Conservation (phyloP, 2,329 filamentous ascomycete genomes). For the Arthrobotrys iridis region DNA sequence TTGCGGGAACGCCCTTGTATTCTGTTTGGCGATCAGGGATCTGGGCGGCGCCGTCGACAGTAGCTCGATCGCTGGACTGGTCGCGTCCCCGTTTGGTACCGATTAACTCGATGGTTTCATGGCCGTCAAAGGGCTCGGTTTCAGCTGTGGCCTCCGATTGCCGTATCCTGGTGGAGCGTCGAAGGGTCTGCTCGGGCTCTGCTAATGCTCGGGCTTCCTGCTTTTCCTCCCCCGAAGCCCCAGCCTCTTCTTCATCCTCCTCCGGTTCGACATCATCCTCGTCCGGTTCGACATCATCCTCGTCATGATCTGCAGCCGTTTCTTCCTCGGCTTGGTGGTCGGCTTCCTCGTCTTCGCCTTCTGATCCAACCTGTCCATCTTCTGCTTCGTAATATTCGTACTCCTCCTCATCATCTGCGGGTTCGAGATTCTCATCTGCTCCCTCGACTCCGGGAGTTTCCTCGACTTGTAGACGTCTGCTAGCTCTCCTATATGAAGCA, state of each 20-base stretch:
- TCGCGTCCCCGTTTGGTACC: slow-evolving; percentile 42
- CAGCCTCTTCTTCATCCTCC: not conserved
- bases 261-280: not conserved
- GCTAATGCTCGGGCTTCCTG: not conserved
- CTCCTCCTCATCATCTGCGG: slow-evolving; percentile 22
- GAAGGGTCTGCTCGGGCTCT: slow-evolving; percentile 24
- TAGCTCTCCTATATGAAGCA: slow-evolving; percentile 37
- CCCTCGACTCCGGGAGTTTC: slow-evolving; percentile 33
- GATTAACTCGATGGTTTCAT: slow-evolving; percentile 33
- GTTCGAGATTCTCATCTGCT: not conserved
- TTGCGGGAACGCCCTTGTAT: slow-evolving; percentile 1
- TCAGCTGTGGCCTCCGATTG: slow-evolving; percentile 13
- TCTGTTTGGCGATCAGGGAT: slow-evolving; percentile 36
- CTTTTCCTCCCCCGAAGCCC: not conserved
- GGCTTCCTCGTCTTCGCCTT: slow-evolving; percentile 10
- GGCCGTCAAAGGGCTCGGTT: not conserved
- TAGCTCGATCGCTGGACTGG: slow-evolving; percentile 39
- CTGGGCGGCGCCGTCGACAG: slow-evolving; percentile 22
- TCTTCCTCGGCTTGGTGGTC: not conserved
- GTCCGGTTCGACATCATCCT: not conserved
- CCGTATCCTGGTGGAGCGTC: slow-evolving; percentile 40
- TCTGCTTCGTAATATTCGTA: slow-evolving; percentile 16
- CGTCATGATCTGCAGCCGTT: not conserved
- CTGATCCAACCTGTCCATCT: not conserved
- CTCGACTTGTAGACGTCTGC: slow-evolving; percentile 40